Evolutionary conservation across 345 rosid genomes (phyloP).

Genomic region (Eucalyptus viminalis): DNA sequence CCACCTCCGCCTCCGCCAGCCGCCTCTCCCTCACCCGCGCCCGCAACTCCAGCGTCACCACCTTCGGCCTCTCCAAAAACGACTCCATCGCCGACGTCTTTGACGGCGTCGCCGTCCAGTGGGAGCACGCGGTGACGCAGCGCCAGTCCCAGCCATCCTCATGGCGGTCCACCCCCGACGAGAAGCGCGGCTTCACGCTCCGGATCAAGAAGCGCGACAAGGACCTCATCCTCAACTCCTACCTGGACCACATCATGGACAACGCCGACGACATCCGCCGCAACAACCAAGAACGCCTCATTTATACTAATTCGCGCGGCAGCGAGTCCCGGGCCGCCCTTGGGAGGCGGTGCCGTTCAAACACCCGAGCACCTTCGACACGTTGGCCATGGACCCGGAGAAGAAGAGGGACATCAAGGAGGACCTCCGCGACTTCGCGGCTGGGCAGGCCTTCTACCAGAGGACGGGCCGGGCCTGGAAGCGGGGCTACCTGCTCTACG

Average conservation of each 20-base stretch:
- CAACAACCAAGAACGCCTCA: constrained; percentile 53
- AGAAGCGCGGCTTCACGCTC: neutral
- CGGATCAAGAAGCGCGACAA: constrained; percentile 24
- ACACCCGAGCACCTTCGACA: constrained; percentile 85
- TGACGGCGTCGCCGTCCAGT: too few species aligned
- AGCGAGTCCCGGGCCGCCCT: constrained; percentile 46
- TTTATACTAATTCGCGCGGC: constrained; percentile 47
- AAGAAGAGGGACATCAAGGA: constrained; percentile 54
- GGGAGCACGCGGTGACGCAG: too few species aligned
- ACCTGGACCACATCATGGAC: constrained; percentile 51
- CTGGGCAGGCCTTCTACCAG: too few species aligned
- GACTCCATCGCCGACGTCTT: too few species aligned
- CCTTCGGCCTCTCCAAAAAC: too few species aligned
- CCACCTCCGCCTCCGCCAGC: too few species aligned
- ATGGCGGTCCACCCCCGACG: too few species aligned
- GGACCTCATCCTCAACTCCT: constrained; percentile 35
- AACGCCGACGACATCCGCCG: constrained; percentile 60
- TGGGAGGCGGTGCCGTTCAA: neutral
- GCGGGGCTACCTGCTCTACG: constrained; percentile 7
- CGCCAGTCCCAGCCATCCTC: neutral
- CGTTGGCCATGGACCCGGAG: constrained; percentile 70
- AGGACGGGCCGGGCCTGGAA: constrained; percentile 22
- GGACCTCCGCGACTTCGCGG: constrained; percentile 1
- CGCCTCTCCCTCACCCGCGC: too few species aligned
- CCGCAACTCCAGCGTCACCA: too few species aligned